Percentiles rank a stretch among this genome's conserved stretches.
Conservation (phyloP, 371 early-diverging fungal species). For the Parasitella parasitica region DNA sequence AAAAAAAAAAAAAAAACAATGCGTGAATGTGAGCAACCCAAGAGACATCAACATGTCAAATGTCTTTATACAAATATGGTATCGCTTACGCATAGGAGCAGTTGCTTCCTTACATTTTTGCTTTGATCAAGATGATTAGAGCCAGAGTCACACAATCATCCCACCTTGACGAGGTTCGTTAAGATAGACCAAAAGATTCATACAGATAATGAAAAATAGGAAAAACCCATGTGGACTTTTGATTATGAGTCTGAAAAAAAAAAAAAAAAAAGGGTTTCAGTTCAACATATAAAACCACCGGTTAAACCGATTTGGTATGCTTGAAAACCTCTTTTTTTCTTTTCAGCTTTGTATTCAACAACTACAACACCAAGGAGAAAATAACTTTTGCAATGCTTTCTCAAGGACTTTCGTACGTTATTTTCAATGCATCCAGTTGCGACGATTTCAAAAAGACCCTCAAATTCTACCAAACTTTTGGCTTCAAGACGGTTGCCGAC, state of each 20-base stretch:
- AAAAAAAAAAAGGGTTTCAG: constrained; percentile 6
- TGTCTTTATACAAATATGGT: too few species aligned
- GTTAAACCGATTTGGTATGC: neutral
- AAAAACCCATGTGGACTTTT: constrained; percentile 9
- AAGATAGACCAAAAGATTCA: neutral
- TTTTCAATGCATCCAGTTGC: constrained; percentile 45
- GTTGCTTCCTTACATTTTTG: too few species aligned
- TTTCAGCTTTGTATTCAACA: neutral
- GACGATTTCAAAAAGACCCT: constrained; percentile 37
- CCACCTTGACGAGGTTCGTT: neutral
- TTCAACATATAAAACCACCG: neutral
- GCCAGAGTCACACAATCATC: constrained; percentile 3
- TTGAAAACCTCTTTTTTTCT: neutral
- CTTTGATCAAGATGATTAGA: constrained; percentile 3
- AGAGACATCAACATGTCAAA: neutral
- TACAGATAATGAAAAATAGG: constrained; percentile 1
- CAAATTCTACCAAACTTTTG: constrained; percentile 58
- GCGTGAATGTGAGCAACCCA: neutral
- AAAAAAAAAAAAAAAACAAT: neutral
- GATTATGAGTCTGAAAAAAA: constrained; percentile 7
- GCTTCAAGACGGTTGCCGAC: constrained; percentile 45
- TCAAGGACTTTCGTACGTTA: constrained; percentile 59
- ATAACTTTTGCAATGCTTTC: too few species aligned
- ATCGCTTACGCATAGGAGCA: too few species aligned
- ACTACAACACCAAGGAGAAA: too few species aligned